Percentiles rank a stretch among this genome's conserved stretches.
Evolutionary conservation across 176 grass and related monocot species (phyloP).

Genomic region (Luzula sylvatica): DNA sequence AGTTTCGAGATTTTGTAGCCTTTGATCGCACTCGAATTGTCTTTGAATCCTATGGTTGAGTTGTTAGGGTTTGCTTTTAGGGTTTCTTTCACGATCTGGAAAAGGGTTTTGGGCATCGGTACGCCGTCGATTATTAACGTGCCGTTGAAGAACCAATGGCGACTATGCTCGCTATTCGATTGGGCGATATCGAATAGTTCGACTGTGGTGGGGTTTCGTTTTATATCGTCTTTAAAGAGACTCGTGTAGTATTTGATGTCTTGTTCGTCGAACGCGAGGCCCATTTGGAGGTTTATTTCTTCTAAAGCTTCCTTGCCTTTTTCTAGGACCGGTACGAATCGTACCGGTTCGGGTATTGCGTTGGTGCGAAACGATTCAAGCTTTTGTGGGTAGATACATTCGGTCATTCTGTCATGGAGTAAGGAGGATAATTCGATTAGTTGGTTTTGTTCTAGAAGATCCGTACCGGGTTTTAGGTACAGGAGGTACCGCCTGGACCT

Average conservation of each 20-base stretch:
- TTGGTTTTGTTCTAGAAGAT: conserved; percentile 41
- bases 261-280: conserved; percentile 89
- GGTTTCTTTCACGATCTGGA: conserved; percentile 75
- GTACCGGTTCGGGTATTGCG: conserved; percentile 53
- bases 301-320: conserved; percentile 64
- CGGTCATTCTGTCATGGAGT: conserved; percentile 93
- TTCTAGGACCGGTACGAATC: conserved; percentile 56
- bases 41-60: conserved; percentile 88
- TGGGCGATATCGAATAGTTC: conserved; percentile 91
- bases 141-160: conserved; percentile 91
- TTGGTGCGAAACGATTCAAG: conserved; percentile 47
- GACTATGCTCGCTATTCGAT: conserved; percentile 82
- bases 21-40: conserved; percentile 88
- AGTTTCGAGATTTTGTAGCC: conserved; percentile 58
- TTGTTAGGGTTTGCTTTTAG: conserved; percentile 74
- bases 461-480: conserved; percentile 36
- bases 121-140: conserved; percentile 69
- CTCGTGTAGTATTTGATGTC: conserved; percentile 77
- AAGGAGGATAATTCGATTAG: conserved; percentile 47
- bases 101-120: conserved; percentile 54
- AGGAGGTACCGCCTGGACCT: conserved; percentile 73
- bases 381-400: conserved; percentile 63
- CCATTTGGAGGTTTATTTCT: conserved; percentile 85
- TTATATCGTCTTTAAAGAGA: conserved; percentile 82
- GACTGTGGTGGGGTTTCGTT: conserved; percentile 69